Evolutionary conservation across 805 yeast genomes (phyloP).

Genomic region (Hanseniaspora clermontiae): DNA sequence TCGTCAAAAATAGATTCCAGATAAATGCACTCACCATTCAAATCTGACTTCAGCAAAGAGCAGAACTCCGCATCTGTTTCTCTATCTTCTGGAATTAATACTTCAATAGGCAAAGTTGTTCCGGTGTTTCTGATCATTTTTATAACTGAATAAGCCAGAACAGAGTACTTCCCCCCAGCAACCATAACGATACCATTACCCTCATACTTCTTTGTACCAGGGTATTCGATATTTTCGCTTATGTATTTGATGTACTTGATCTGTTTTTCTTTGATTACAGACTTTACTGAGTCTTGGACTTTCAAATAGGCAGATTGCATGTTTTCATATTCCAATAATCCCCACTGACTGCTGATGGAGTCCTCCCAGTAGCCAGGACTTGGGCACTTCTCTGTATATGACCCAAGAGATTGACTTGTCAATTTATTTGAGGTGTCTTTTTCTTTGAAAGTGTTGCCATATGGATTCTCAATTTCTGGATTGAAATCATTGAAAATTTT

Average conservation of each 20-base stretch:
- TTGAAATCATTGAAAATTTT: constrained; percentile 2
- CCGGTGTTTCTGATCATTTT: constrained; percentile 50
- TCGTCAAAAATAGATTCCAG: constrained; percentile 44
- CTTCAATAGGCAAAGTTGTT: constrained; percentile 58
- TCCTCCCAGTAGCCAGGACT: constrained; percentile 10
- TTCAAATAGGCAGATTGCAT: constrained; percentile 21
- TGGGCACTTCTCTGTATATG: constrained; percentile 3
- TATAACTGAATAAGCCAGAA: constrained; percentile 55
- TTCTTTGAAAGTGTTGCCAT: neutral
- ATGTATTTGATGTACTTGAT: constrained; percentile 16
- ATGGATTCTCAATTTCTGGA: neutral
- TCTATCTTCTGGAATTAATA: constrained; percentile 52
- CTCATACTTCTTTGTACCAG: constrained; percentile 14
- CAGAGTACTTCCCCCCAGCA: constrained; percentile 70
- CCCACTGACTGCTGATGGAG: neutral
- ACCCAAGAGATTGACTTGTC: neutral
- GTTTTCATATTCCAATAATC: neutral
- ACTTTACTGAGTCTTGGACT: constrained; percentile 17
- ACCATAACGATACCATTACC: constrained; percentile 47
- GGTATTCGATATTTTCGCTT: constrained; percentile 15
- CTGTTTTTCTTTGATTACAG: constrained; percentile 19
- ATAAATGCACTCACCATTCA: constrained; percentile 56
- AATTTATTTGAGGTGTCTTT: constrained; percentile 1
- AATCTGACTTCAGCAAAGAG: constrained; percentile 36
- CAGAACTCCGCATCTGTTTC: constrained; percentile 53